Evolutionary conservation across 1,284 basidiomycete species (phyloP).

Genomic region (Inonotus obliquus): DNA sequence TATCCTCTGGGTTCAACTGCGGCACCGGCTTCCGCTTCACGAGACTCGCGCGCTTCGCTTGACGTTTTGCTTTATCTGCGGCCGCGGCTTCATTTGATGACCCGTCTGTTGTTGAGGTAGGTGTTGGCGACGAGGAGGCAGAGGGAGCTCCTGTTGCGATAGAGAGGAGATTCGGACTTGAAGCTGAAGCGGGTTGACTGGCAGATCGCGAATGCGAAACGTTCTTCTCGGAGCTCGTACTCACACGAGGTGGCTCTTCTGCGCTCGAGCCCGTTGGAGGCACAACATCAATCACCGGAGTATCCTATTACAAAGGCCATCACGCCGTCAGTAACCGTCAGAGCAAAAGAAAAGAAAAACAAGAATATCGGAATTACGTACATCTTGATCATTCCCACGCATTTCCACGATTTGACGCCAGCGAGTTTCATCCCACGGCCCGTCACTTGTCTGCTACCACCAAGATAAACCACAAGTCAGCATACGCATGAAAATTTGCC

Average conservation of each 20-base stretch:
- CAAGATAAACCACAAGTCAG: background rate
- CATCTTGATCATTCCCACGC: background rate
- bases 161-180: background rate
- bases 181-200: background rate
- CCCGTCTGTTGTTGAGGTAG: background rate
- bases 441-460: background rate
- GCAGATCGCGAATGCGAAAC: background rate
- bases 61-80: background rate
- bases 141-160: background rate
- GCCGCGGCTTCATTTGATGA: background rate
- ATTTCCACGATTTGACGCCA: slow-evolving; percentile 13
- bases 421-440: slow-evolving; percentile 11
- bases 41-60: slow-evolving; percentile 15
- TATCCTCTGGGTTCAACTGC: slow-evolving; percentile 14
- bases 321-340: background rate
- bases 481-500: background rate
- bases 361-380: background rate
- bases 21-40: slow-evolving; percentile 18
- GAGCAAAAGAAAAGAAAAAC: background rate
- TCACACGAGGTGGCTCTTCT: background rate
- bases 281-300: slow-evolving; percentile 8
- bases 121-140: background rate
- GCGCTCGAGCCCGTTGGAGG: background rate
- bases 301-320: background rate
- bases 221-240: slow-evolving; percentile 2